Base-by-base conservation (phyloP, 2,329 filamentous ascomycete genomes). In the Dactylella cylindrospora region DNA sequence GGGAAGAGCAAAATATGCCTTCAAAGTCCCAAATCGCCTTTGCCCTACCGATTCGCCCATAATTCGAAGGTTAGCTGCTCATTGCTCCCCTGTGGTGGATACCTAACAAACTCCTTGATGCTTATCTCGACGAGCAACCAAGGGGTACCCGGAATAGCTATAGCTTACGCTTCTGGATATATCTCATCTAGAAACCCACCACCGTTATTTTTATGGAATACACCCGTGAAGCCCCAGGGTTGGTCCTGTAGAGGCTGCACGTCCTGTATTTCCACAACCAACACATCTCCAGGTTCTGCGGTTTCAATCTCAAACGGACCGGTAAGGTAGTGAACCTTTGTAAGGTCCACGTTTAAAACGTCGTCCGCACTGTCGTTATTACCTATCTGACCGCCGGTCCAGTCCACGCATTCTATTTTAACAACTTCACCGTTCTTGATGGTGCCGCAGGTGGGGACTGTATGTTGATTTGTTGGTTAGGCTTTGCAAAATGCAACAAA, bases 361-460 rank as follows among this genome's bases (percentile, higher is more conserved):
- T 96, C 90, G 69, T 95, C 86, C n/a, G 90, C 90, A 25, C 80
- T 86, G 72, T 96, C 90, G 66, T 91, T 85, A 74, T 96, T 95
- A 51, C 81, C 79, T 69, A 95, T 95, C 69, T 95, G 90, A 1
- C 90, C 90, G 17, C 83, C 82, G 3, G 82, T 84, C 78, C 78
- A 94, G 74, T 94, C 88, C 5, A 93, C 77, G 70, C 90, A 95
- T 77, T 95, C 88, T 66, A 95, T 95, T 74, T 94, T 95, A 67
- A 95, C 90, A 0, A 87, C 87, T 74, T 95, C 90, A 23, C 84
- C 85, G 70, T 90, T 84, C 68, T 86, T 84, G 69, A 96, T 89
- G 1, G 79, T 82, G 25, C 78, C 86, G 44, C 78, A 79, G 52
- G 80, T 82, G 0, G 90, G 90, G 45, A 95, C 88, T 93, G 62